Percentiles rank a stretch among this genome's conserved stretches.
phyloP scores from a whole-genome alignment of 345 rosid species.

The Litchi chinensis region DNA sequence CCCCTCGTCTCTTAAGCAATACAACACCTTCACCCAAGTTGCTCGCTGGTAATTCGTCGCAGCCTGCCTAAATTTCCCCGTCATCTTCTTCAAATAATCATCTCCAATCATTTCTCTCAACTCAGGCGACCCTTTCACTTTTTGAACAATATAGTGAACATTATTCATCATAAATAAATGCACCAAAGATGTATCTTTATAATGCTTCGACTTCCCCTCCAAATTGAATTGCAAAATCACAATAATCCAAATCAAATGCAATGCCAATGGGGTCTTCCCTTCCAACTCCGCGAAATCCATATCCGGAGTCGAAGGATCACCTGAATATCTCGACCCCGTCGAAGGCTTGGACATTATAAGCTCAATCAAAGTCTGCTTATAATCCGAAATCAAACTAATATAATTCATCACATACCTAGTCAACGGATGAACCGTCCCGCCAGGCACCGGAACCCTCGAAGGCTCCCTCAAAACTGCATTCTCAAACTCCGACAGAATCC shows the following conservation, averaged over 20 bases:
- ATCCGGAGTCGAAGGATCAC: conserved; percentile 70
- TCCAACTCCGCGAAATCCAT: conserved; percentile 81
- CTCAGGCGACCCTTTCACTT: conserved; percentile 79
- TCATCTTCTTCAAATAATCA: conserved; percentile 70
- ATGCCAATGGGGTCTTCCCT: conserved; percentile 62
- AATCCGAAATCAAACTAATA: conserved; percentile 87
- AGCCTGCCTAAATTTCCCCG: conserved; percentile 71
- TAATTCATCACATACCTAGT: conserved; percentile 98
- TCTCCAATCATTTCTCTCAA: conserved; percentile 92
- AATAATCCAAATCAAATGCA: conserved; percentile 92
- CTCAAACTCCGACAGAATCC: conserved; percentile 86
- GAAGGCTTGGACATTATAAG: conserved; percentile 84
- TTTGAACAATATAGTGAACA: conserved; percentile 86
- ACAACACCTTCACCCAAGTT: conserved; percentile 78
- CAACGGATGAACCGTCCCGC: conserved; percentile 92
- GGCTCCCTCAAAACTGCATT: conserved; percentile 80
- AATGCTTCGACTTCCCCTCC: conserved; percentile 79
- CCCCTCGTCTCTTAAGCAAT: conserved; percentile 92
- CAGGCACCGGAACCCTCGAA: conserved; percentile 73
- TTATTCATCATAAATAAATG: conserved; percentile 94
- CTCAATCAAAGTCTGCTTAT: conserved; percentile 72
- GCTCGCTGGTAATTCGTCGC: conserved; percentile 88
- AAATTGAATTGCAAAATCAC: conserved; percentile 85
- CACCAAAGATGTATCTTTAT: conserved; percentile 66
- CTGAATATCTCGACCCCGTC: conserved; percentile 66